Percentiles rank a stretch among this genome's conserved stretches.
Conservation (phyloP, 495 filamentous ascomycete genomes). For the Apodospora peruviana region DNA sequence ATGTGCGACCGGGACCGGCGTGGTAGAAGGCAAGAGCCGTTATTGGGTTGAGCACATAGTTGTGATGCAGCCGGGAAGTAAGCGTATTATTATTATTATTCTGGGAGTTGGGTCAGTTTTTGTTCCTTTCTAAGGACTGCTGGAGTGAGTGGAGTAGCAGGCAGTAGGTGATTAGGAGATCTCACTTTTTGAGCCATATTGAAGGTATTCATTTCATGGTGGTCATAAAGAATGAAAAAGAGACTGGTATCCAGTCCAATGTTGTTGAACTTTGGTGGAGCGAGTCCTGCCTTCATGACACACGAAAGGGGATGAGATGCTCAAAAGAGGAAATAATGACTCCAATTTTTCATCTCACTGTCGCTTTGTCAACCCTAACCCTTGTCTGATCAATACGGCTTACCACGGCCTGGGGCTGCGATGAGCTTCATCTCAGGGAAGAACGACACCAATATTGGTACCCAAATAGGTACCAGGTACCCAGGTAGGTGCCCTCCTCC, state of each 20-base stretch:
- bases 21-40: conserved; percentile 51
- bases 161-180: neutral
- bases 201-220: neutral
- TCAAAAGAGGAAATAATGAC: too few species aligned
- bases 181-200: neutral
- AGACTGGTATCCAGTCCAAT: neutral
- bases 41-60: conserved; percentile 46
- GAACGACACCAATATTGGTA: too few species aligned
- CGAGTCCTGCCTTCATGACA: too few species aligned
- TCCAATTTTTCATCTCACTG: too few species aligned
- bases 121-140: neutral
- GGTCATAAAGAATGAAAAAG: neutral
- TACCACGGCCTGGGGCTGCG: too few species aligned
- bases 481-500: too few species aligned
- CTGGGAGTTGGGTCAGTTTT: neutral
- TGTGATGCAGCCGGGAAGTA: conserved; percentile 18
- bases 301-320: too few species aligned
- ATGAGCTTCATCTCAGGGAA: too few species aligned
- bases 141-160: neutral
- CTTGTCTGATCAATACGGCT: too few species aligned
- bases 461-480: too few species aligned
- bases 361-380: too few species aligned
- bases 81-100: neutral
- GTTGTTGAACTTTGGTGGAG: neutral
- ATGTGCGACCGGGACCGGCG: conserved; percentile 23